phyloP scores from a whole-genome alignment of 2,329 filamentous ascomycete genomes.

The Calonectria montana region DNA sequence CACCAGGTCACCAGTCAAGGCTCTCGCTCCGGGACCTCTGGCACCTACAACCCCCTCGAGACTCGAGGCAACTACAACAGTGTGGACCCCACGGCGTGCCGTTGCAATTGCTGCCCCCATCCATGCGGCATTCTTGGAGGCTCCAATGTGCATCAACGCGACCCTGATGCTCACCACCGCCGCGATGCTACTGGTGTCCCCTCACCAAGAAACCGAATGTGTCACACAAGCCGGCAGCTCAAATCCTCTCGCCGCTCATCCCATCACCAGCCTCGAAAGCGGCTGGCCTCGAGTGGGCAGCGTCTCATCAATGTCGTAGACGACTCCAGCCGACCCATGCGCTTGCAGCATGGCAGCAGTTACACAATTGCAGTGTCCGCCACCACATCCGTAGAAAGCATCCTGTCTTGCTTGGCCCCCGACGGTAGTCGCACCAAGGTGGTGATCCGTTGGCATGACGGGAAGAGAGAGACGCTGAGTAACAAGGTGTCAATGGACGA shows the following conservation, averaged over 20 bases:
- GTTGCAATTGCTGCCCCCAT: conserved; percentile 40
- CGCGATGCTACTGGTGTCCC: not conserved
- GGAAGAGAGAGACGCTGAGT: conserved; percentile 37
- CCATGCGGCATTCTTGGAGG: conserved; percentile 27
- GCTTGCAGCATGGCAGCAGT: conserved; percentile 26
- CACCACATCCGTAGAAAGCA: conserved; percentile 26
- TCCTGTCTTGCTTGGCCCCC: conserved; percentile 39
- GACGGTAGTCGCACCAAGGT: conserved; percentile 38
- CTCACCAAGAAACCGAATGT: not conserved
- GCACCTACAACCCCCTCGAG: conserved; percentile 39
- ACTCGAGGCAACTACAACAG: conserved; percentile 26
- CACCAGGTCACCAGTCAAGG: not conserved
- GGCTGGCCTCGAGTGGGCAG: not conserved
- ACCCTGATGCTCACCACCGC: not conserved
- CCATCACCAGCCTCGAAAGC: not conserved
- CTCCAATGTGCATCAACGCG: conserved; percentile 17
- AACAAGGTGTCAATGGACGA: conserved; percentile 35
- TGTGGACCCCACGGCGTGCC: conserved; percentile 36
- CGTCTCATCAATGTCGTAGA: conserved; percentile 38
- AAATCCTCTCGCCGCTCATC: not conserved
- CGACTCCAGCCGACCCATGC: conserved; percentile 25
- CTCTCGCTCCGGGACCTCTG: conserved; percentile 24
- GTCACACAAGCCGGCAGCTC: conserved; percentile 4
- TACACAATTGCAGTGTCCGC: conserved; percentile 36
- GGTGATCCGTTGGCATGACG: conserved; percentile 44